phyloP scores from a whole-genome alignment of 1,139 yeast species.

The Insectozyma bohioensis region DNA sequence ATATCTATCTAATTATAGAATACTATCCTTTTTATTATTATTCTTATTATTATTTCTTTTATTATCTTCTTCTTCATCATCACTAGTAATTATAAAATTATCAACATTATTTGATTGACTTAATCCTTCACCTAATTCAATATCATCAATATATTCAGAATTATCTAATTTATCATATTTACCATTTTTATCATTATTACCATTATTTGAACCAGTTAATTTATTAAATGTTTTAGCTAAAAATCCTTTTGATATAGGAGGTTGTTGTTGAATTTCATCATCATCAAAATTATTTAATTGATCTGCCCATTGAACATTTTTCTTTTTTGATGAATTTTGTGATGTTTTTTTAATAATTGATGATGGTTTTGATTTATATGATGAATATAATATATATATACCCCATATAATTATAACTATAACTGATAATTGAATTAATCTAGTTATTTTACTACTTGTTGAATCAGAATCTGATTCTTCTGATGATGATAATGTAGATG shows the following conservation, averaged over 20 bases:
- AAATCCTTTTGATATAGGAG: slow-evolving; percentile 22
- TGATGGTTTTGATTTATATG: slow-evolving; percentile 42
- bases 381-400: slow-evolving; percentile 35
- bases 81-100: slow-evolving; percentile 43
- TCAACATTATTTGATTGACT: too few relatives aligned
- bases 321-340: slow-evolving; percentile 22
- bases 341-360: slow-evolving; percentile 37
- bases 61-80: slow-evolving; percentile 34
- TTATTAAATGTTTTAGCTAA: slow-evolving; percentile 41
- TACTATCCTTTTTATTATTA: background rate
- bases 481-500: slow-evolving; percentile 7
- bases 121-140: slow-evolving; percentile 44
- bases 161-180: slow-evolving; percentile 25
- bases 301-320: slow-evolving; percentile 62
- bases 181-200: slow-evolving; percentile 20
- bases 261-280: slow-evolving; percentile 22
- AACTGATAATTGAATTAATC: slow-evolving; percentile 44
- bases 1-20: background rate
- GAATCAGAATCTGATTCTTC: slow-evolving; percentile 9
- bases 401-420: slow-evolving; percentile 46
- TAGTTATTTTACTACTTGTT: slow-evolving; percentile 31
- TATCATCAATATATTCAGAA: slow-evolving; percentile 27
- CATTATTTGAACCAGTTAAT: slow-evolving; percentile 31
- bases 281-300: slow-evolving; percentile 41
- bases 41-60: background rate